Evolutionary conservation across 805 yeast species (phyloP).

Genomic region (Debaryomyces castellii): DNA sequence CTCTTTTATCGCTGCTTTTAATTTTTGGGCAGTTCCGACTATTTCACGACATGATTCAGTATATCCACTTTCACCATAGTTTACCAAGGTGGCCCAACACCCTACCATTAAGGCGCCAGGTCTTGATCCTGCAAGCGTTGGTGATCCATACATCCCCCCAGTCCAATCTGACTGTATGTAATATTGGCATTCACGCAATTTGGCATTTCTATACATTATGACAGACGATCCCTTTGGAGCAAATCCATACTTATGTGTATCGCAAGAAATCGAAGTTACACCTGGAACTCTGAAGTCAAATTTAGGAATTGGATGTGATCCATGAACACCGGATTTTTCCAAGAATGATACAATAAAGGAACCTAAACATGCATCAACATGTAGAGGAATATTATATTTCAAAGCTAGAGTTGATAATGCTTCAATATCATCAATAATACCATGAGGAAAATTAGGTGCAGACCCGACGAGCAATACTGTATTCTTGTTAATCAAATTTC

Average conservation of each 20-base stretch:
- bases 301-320: conserved; percentile 44
- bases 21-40: conserved; percentile 58
- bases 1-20: conserved; percentile 48
- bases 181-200: conserved; percentile 78
- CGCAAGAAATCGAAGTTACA: conserved; percentile 98
- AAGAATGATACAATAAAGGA: conserved; percentile 85
- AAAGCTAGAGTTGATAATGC: conserved; percentile 64
- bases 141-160: conserved; percentile 95
- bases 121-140: conserved; percentile 93
- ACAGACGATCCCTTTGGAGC: conserved; percentile 97
- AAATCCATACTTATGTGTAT: conserved; percentile 98
- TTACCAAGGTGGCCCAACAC: conserved; percentile 91
- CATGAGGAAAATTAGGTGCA: conserved; percentile 97
- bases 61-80: conserved; percentile 85
- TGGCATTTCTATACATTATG: conserved; percentile 76
- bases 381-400: conserved; percentile 76
- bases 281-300: conserved; percentile 86
- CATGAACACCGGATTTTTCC: conserved; percentile 53
- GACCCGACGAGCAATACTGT: conserved; percentile 88
- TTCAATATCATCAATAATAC: conserved; percentile 87
- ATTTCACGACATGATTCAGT: conserved; percentile 63
- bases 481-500: conserved; percentile 66
- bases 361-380: conserved; percentile 95
- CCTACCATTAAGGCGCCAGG: conserved; percentile 98
- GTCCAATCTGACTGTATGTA: conserved; percentile 82